Conservation (phyloP, 192 early-diverging fungal species). For the Irineochytrium annulatum region DNA sequence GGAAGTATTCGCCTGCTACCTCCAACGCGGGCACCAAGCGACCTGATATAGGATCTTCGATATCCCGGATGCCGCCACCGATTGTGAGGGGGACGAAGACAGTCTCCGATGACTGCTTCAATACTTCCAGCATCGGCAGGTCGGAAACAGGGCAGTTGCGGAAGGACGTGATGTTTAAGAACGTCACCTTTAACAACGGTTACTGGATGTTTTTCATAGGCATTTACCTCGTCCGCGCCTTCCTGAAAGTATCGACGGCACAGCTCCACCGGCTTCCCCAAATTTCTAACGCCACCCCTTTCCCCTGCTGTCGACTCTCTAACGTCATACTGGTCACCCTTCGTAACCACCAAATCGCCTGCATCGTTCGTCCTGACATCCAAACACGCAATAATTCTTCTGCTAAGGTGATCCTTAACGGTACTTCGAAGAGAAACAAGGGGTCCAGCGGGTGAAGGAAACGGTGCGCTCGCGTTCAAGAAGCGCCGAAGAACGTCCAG, state of each 20-base stretch:
- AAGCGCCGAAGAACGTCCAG: conserved; percentile 77
- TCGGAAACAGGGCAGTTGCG: conserved; percentile 85
- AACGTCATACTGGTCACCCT: conserved; percentile 99
- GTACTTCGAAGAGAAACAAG: conserved; percentile 2
- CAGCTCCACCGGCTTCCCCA: conserved; percentile 96
- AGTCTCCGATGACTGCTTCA: conserved; percentile 75
- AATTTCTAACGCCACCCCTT: conserved; percentile 82
- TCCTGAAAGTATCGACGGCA: conserved; percentile 87
- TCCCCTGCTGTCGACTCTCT: conserved; percentile 59
- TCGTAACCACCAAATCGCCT: conserved; percentile 98
- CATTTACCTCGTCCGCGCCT: conserved; percentile 97
- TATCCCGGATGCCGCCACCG: conserved; percentile 95
- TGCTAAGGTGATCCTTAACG: conserved; percentile 61
- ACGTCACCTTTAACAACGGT: no score
- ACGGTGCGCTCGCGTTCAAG: conserved; percentile 44
- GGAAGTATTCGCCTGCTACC: conserved; percentile 99
- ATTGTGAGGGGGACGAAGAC: conserved; percentile 99
- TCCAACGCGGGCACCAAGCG: conserved; percentile 68
- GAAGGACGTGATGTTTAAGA: conserved; percentile 99
- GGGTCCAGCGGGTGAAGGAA: no score
- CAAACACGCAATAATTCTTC: conserved; percentile 93
- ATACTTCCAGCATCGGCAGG: conserved; percentile 93
- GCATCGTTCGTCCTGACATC: conserved; percentile 96
- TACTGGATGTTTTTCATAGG: no score
- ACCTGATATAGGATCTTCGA: conserved; percentile 76